These are phyloP conservation scores for Intubia oerlemansii DNA, from an alignment of 2,329 filamentous ascomycete species.

Conservation along the genomic window DNA sequence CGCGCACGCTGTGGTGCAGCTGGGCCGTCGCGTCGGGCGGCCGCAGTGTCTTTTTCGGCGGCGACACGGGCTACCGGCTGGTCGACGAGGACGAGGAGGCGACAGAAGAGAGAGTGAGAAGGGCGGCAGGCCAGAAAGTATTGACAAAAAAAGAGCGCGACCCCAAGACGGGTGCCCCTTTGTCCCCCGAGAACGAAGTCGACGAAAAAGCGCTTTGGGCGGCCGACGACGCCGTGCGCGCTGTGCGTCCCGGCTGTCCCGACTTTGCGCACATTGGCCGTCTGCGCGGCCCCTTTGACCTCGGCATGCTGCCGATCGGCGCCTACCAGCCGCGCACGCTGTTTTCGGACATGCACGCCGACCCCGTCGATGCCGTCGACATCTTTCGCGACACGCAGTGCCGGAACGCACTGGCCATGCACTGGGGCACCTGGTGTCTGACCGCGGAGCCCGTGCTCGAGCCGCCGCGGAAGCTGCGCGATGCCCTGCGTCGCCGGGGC, in stretches of 20 bases:
- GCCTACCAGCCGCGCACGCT: conserved; percentile 56
- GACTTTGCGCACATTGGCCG: conserved; percentile 71
- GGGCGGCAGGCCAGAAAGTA: too few species aligned
- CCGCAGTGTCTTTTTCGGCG: conserved; percentile 70
- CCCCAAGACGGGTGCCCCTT: neutral
- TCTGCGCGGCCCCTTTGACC: conserved; percentile 65
- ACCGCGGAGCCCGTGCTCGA: conserved; percentile 73
- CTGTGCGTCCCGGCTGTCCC: conserved; percentile 51
- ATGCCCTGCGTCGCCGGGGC: conserved; percentile 47
- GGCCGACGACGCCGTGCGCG: conserved; percentile 51
- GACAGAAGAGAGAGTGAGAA: conserved; percentile 29
- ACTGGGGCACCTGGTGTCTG: conserved; percentile 82
- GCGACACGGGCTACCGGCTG: conserved; percentile 75
- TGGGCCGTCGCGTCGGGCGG: conserved; percentile 59
- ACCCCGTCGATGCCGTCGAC: conserved; percentile 71
- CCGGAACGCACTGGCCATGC: conserved; percentile 60
- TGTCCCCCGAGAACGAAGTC: conserved; percentile 23
- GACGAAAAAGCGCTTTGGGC: conserved; percentile 29
- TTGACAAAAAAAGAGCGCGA: too few species aligned
- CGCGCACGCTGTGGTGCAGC: conserved; percentile 66
- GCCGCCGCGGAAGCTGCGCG: conserved; percentile 50
- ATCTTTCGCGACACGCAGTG: conserved; percentile 76
- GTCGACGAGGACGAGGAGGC: conserved; percentile 23
- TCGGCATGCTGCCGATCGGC: conserved; percentile 84
- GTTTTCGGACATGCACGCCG: conserved; percentile 67